Evolutionary conservation across 2,329 filamentous ascomycete genomes (phyloP).

Genomic region (Colletotrichum sp.): DNA sequence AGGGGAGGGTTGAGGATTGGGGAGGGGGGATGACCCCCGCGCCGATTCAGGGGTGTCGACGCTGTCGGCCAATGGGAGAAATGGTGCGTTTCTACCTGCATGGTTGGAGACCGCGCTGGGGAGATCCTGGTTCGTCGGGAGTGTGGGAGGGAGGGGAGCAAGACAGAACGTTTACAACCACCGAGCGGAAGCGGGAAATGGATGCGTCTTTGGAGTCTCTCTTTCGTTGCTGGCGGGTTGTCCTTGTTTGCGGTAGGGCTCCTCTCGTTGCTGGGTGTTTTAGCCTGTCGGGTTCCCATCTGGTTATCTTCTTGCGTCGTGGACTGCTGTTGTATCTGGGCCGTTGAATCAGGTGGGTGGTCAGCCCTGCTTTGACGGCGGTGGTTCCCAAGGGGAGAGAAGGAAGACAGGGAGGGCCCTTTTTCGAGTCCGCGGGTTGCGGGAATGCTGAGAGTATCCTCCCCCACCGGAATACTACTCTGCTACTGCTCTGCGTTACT

Average conservation of each 20-base stretch:
- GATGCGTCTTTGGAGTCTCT: background rate
- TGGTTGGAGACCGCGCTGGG: background rate
- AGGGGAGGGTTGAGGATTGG: background rate
- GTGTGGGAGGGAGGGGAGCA: background rate
- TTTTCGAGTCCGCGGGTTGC: background rate
- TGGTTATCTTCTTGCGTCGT: background rate
- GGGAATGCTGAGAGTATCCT: background rate
- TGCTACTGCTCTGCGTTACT: background rate
- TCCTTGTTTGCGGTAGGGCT: background rate
- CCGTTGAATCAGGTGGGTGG: background rate
- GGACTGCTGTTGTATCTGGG: background rate
- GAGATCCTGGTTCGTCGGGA: background rate
- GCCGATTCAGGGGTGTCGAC: background rate
- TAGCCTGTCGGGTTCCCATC: background rate
- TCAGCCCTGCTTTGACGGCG: background rate
- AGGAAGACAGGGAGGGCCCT: background rate
- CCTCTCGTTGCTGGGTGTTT: background rate
- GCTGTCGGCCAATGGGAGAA: slow-evolving; percentile 2
- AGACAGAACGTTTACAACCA: background rate
- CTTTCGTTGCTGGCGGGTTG: background rate
- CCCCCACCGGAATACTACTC: background rate
- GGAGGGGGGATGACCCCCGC: background rate
- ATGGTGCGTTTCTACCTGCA: background rate
- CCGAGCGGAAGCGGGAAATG: background rate
- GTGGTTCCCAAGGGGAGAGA: background rate